phyloP scores from a whole-genome alignment of 495 filamentous ascomycete genomes.

The Tuber borchii region DNA sequence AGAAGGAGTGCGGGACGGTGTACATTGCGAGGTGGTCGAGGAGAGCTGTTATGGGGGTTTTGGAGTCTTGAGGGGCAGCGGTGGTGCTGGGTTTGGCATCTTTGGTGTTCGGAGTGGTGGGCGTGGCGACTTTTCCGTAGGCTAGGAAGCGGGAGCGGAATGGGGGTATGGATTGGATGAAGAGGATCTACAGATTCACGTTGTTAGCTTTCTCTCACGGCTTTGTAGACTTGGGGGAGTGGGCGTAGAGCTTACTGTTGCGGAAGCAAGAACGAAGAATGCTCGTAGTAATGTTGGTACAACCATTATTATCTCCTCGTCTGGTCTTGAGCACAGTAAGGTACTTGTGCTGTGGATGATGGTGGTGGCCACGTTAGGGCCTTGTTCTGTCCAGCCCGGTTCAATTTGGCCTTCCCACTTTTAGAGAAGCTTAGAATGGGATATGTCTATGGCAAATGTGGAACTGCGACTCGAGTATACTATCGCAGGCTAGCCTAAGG shows the following conservation, averaged over 20 bases:
- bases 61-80: constrained; percentile 23
- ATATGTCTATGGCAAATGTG: not conserved
- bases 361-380: not conserved
- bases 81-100: constrained; percentile 14
- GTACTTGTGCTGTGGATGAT: not conserved
- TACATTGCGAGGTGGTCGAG: constrained; percentile 53
- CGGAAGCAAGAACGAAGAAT: not conserved
- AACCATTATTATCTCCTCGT: not conserved
- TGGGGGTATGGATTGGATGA: constrained; percentile 22
- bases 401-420: too few relatives aligned
- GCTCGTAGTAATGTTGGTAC: not conserved
- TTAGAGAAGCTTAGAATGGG: not conserved
- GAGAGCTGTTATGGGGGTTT: constrained; percentile 44
- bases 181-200: constrained; percentile 17
- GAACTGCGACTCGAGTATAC: not conserved
- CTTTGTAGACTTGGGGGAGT: not conserved
- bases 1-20: constrained; percentile 78
- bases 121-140: constrained; percentile 34
- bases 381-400: not conserved
- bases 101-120: constrained; percentile 15
- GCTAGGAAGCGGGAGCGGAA: constrained; percentile 31
- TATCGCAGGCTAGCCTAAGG: not conserved
- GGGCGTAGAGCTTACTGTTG: not conserved
- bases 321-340: not conserved
- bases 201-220: not conserved